Evolutionary conservation across 345 rosid species (phyloP), one percentile per base, ranked within the genome.

Genomic region (Populus davidiana): DNA sequence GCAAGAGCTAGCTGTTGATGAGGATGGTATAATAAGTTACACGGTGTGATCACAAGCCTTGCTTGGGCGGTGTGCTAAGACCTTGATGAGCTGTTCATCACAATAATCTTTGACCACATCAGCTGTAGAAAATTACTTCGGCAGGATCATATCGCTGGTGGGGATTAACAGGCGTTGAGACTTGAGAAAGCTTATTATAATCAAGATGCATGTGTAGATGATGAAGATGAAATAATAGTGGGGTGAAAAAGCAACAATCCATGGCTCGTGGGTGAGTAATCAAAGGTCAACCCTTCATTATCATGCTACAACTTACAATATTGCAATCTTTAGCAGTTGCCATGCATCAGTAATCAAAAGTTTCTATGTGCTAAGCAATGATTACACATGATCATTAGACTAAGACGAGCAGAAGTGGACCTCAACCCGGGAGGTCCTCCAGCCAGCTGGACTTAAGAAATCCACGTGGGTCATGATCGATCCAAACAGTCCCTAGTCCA

Each of bases 401-500:
- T 36, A 6, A 10, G 82, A 75, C 85, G n/a, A 63, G 21, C 41
- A 10, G 72, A 66, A 35, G 79, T 70, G 77, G 83, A 14, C 76
- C 81, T 77, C 72, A n/a, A 52, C 25, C 20, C 23, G 56, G 73
- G 23, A 27, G 86, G 78, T 50, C 82, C 78, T 27, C 56, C 52
- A 27, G n/a, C 75, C 77, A 82, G 86, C 84, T 86, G 85, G 84
- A 86, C 70, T 41, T 71, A 71, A 67, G 76, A 68, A 72, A 78
- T 36, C 80, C 81, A 67, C 14, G 76, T 71, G 83, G 84, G 63
- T 59, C 81, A 70, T 25, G 25, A 25, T 43, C 35, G 14, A 76
- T 52, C 49, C 52, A 70, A 18, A 20, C 70, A 43, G 41, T 61
- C 67, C 54, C 35, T 27, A 27, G 14, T 23, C 27, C 78, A 78